Conservation (phyloP, 768 basidiomycete species). For the Lyophyllum atratum region DNA sequence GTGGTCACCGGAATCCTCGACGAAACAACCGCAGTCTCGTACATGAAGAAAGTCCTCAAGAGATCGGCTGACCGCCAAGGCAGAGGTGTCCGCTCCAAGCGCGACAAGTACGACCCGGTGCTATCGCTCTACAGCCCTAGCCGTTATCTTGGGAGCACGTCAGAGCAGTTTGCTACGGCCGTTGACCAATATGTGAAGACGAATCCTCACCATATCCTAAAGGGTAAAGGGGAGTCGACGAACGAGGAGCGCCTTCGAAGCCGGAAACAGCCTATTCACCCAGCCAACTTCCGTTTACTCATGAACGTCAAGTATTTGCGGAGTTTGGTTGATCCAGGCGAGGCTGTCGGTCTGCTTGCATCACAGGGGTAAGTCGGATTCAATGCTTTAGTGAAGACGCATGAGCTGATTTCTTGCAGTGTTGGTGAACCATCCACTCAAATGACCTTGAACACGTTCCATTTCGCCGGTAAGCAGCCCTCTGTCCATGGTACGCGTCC, state of each 20-base stretch:
- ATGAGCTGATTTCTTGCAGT: constrained; percentile 43
- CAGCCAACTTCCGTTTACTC: constrained; percentile 70
- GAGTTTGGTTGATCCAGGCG: constrained; percentile 93
- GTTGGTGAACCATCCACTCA: constrained; percentile 99
- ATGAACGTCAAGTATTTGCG: constrained; percentile 94
- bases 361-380: constrained; percentile 81
- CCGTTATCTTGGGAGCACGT: constrained; percentile 84
- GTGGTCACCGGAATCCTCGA: constrained; percentile 61
- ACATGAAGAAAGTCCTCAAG: constrained; percentile 94
- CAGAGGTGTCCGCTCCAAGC: constrained; percentile 45
- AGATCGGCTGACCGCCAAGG: constrained; percentile 49
- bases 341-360: constrained; percentile 96
- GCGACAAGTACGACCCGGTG: constrained; percentile 68
- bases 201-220: constrained; percentile 58
- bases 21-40: constrained; percentile 61
- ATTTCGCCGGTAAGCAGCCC: constrained; percentile 80
- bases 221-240: constrained; percentile 34
- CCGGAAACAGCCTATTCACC: constrained; percentile 46
- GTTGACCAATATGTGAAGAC: constrained; percentile 77
- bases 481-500: not conserved
- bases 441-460: constrained; percentile 99
- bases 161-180: constrained; percentile 85
- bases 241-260: constrained; percentile 32
- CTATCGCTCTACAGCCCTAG: constrained; percentile 79
- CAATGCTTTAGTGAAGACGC: not conserved